These are phyloP conservation scores for Fusarium sp. DNA, from an alignment of 2,329 filamentous ascomycete genomes.

Conservation along the genomic window DNA sequence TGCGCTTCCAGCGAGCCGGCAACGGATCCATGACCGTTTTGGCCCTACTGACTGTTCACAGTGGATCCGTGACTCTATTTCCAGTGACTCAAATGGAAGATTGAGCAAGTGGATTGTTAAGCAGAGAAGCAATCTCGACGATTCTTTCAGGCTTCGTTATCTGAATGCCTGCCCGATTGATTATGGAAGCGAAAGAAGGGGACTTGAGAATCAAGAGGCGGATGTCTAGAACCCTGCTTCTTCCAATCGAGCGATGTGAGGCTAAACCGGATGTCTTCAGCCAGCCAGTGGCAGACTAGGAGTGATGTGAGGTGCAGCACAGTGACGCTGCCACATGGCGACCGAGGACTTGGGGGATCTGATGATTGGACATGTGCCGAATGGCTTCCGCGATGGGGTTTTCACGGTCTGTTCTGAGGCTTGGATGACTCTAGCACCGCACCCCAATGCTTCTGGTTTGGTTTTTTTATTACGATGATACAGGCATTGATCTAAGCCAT, in stretches of 20 bases:
- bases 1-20: conserved; percentile 39
- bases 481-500: conserved; percentile 5
- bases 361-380: conserved; percentile 25
- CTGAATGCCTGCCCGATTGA: conserved; percentile 15
- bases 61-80: conserved; percentile 41
- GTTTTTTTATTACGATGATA: not conserved
- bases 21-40: conserved; percentile 38
- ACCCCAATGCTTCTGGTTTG: not conserved
- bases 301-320: conserved; percentile 27
- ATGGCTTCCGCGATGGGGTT: conserved; percentile 9
- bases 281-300: not conserved
- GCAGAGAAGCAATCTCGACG: conserved; percentile 30
- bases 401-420: not conserved
- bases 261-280: conserved; percentile 21
- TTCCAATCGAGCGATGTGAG: conserved; percentile 24
- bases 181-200: conserved; percentile 3
- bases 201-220: not conserved
- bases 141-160: conserved; percentile 14
- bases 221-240: conserved; percentile 6
- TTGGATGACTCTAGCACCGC: conserved; percentile 5
- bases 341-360: conserved; percentile 20
- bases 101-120: conserved; percentile 37
- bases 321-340: conserved; percentile 39
- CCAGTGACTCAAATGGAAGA: conserved; percentile 16
- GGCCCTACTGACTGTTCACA: conserved; percentile 29